phyloP scores from a whole-genome alignment of 768 basidiomycete genomes.

The Suillus fuscotomentosus region DNA sequence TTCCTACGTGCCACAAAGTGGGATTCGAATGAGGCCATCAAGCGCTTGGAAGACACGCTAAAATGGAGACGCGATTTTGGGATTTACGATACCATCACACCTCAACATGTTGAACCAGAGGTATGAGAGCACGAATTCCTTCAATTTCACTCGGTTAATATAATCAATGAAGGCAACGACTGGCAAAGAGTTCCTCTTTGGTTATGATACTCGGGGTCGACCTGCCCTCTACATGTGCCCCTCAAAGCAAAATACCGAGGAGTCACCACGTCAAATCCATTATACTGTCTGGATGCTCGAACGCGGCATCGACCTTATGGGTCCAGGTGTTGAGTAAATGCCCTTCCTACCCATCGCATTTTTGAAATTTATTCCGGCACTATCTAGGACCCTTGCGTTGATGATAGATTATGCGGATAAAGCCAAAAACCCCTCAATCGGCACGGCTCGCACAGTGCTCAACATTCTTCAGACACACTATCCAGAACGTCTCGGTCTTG shows the following conservation, averaged over 20 bases:
- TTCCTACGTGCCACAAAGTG: conserved; percentile 81
- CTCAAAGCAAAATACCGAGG: conserved; percentile 76
- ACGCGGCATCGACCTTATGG: conserved; percentile 73
- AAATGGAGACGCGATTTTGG: conserved; percentile 83
- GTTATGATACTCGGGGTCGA: conserved; percentile 64
- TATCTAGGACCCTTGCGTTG: conserved; percentile 57
- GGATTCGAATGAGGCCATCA: conserved; percentile 55
- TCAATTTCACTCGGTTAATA: neutral
- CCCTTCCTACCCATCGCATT: neutral
- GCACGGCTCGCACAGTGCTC: conserved; percentile 41
- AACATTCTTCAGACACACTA: conserved; percentile 79
- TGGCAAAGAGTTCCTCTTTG: conserved; percentile 79
- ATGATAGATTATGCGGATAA: conserved; percentile 79
- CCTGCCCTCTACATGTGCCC: conserved; percentile 71
- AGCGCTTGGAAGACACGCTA: conserved; percentile 68
- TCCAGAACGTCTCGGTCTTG: conserved; percentile 78
- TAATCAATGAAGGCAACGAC: conserved; percentile 56
- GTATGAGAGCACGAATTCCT: conserved; percentile 33
- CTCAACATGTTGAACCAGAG: conserved; percentile 72
- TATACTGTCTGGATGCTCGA: conserved; percentile 79
- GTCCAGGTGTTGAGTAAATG: conserved; percentile 76
- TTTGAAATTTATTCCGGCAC: neutral
- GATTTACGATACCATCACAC: conserved; percentile 58
- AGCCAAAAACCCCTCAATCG: conserved; percentile 53
- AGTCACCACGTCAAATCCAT: conserved; percentile 64